Evolutionary conservation across 106 monocot species (phyloP).

Genomic region (Acorus calamus): DNA sequence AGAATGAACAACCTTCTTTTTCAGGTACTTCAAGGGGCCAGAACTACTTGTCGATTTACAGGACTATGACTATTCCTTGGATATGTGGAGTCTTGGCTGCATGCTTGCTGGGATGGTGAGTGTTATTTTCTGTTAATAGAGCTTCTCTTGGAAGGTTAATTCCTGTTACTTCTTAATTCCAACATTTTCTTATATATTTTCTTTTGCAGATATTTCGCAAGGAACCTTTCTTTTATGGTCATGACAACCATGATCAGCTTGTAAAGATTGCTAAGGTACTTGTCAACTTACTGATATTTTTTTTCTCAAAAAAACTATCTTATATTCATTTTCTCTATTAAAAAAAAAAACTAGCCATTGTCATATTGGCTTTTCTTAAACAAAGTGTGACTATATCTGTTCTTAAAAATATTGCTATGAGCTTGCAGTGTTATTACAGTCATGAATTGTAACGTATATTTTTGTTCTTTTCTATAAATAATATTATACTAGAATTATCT

Average conservation of each 20-base stretch:
- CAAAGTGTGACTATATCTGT: no score
- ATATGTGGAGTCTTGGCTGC: constrained; percentile 28
- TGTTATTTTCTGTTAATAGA: not conserved
- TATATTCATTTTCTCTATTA: no score
- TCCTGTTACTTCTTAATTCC: not conserved
- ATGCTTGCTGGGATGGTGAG: constrained; percentile 31
- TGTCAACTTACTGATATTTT: constrained; percentile 4
- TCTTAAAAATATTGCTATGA: no score
- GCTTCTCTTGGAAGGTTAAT: not conserved
- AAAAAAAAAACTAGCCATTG: no score
- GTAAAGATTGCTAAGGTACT: constrained; percentile 36
- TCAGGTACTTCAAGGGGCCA: constrained; percentile 21
- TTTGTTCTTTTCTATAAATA: no score
- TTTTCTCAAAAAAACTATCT: not conserved
- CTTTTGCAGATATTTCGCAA: constrained; percentile 30
- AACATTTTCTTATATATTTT: not conserved
- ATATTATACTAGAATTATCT: no score
- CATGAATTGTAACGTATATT: no score
- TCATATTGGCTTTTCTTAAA: no score
- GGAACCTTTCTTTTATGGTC: constrained; percentile 46
- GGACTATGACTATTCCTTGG: constrained; percentile 24
- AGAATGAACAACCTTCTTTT: not conserved
- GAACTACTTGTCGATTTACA: constrained; percentile 21
- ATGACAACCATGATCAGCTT: constrained; percentile 39
- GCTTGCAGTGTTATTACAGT: no score